Conservation (phyloP, 164 flowering plant genomes). For the Piper longum region DNA sequence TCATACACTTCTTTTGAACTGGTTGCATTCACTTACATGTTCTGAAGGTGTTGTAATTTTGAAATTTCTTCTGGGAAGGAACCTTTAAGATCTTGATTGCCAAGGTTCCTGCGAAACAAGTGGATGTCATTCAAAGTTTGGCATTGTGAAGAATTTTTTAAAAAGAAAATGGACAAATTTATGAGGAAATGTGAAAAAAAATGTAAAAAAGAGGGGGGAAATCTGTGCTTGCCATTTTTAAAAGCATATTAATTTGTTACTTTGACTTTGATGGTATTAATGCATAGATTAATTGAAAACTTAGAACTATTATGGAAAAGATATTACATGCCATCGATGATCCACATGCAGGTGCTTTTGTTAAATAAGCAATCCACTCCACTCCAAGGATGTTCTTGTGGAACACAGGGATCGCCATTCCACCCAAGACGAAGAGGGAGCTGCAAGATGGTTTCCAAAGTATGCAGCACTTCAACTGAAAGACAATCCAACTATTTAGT, state of each 20-base stretch:
- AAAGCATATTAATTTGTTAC: too few relatives aligned
- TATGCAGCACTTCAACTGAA: slow-evolving; percentile 65
- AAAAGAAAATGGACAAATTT: too few relatives aligned
- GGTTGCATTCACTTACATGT: slow-evolving; percentile 44
- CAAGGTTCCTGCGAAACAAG: slow-evolving; percentile 59
- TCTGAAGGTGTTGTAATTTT: slow-evolving; percentile 54
- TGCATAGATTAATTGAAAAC: too few relatives aligned
- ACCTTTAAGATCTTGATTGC: slow-evolving; percentile 87
- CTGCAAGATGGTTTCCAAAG: slow-evolving; percentile 51
- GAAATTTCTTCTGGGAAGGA: slow-evolving; percentile 71
- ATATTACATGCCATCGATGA: slow-evolving; percentile 92
- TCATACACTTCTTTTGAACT: background rate
- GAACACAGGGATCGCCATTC: slow-evolving; percentile 99
- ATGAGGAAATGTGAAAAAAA: too few relatives aligned
- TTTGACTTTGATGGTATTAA: too few relatives aligned
- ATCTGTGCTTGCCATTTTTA: too few relatives aligned
- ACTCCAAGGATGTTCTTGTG: slow-evolving; percentile 97
- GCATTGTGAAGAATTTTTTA: too few relatives aligned
- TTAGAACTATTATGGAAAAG: background rate
- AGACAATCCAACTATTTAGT: slow-evolving; percentile 9
- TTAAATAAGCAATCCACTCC: slow-evolving; percentile 87
- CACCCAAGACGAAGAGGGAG: slow-evolving; percentile 91
- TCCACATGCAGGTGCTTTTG: slow-evolving; percentile 35
- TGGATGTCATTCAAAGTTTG: background rate
- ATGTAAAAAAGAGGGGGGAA: too few relatives aligned